Evolutionary conservation across 2,329 filamentous ascomycete species (phyloP), one percentile per base, ranked within the genome.

Genomic region (Colletotrichum aenigma): DNA sequence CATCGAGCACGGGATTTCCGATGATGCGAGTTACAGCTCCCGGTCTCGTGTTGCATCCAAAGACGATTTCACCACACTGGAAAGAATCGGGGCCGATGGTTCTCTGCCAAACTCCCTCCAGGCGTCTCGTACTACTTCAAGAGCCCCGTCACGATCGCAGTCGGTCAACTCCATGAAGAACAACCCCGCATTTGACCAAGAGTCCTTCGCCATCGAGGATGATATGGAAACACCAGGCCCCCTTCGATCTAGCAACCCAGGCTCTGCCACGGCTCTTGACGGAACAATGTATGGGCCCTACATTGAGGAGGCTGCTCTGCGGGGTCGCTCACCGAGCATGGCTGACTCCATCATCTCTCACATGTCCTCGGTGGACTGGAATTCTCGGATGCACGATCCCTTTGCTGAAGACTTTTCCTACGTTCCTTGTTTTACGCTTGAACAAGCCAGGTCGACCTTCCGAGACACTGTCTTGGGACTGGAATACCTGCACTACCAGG

Each of bases 391-490:
- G 15, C 92, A 94, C 77, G 92, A 94, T 77, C 88, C 91, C 3
- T 92, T 95, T 75, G 94, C 95, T 43, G 95, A 98, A 79, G 96
- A 98, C 82, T 95, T 95, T 83, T 95, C 94, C 43, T 98, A 97
- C 81, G 96, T 98, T 18, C 97, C 97, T 18, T 96, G 96, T 85
- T 94, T 99, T 86, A 98, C 96, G 1, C 89, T 98, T 43, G 91
- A 94, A 30, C 93, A 96, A 82, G 94, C 96, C 16, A 93, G 96
- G 34, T 92, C 92, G 48, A 94, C 95, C 1, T 98, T 99, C 84
- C 91, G 96, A 78, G 97, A 99, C 83, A 98, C 96, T 1, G 93
- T 99, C 3, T 89, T 98, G 48, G 97, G 97, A 6, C 87, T 99
- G 24, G 96, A 99, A 83, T 99, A 98, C 83, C 89, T 99, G 38